phyloP scores from a whole-genome alignment of 2,329 filamentous ascomycete species.

The Metarhizium album region DNA sequence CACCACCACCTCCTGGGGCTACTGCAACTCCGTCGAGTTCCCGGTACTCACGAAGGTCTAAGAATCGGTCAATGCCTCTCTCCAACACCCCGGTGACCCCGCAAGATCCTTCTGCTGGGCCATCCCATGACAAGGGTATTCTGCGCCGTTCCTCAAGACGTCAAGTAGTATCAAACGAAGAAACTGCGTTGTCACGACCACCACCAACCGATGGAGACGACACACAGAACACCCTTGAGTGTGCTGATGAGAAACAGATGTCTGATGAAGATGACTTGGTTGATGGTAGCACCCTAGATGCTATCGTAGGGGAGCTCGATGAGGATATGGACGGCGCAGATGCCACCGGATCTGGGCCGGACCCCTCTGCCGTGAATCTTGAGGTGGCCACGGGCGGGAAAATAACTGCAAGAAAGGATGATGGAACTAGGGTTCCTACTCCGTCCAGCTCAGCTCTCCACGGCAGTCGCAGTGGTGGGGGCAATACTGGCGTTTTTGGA shows the following conservation, averaged over 20 bases:
- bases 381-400: constrained; percentile 80
- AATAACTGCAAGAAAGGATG: constrained; percentile 83
- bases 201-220: constrained; percentile 50
- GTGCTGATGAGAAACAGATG: constrained; percentile 81
- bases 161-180: constrained; percentile 41
- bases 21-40: constrained; percentile 32
- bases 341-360: constrained; percentile 43
- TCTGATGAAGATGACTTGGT: constrained; percentile 60
- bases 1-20: constrained; percentile 6
- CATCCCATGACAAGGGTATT: constrained; percentile 46
- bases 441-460: constrained; percentile 43
- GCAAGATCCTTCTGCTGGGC: constrained; percentile 30
- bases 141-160: constrained; percentile 55
- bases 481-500: constrained; percentile 14
- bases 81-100: constrained; percentile 30
- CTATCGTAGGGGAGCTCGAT: constrained; percentile 83
- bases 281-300: constrained; percentile 60
- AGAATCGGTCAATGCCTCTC: constrained; percentile 33
- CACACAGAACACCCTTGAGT: constrained; percentile 67
- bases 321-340: constrained; percentile 68
- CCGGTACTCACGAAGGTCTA: constrained; percentile 33
- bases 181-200: constrained; percentile 37
- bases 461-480: constrained; percentile 28
- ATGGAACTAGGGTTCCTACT: constrained; percentile 77
- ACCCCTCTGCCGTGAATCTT: constrained; percentile 79